A percentile compares a stretch with the other conserved stretches of the same genome.
These are phyloP conservation scores for Juncus effusus DNA, from an alignment of 176 grass and related monocot species.

Conservation along the genomic window DNA sequence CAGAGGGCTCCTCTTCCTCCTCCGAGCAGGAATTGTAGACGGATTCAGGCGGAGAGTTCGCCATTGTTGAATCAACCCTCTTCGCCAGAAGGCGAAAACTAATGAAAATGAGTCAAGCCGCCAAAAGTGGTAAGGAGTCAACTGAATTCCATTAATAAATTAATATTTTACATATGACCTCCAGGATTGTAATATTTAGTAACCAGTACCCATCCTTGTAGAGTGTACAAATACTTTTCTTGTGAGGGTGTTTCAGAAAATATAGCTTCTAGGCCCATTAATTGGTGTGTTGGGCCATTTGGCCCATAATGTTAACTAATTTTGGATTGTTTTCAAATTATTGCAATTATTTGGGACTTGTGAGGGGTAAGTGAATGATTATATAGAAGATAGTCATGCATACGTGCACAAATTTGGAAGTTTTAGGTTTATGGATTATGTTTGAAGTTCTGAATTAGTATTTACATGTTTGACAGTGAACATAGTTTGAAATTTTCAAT, in stretches of 20 bases:
- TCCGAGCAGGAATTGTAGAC: not conserved
- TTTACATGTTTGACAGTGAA: conserved; percentile 5
- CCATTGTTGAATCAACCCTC: not conserved
- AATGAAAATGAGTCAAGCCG: no score
- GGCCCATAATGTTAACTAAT: no score
- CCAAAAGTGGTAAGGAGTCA: no score
- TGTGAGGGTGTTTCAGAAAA: no score
- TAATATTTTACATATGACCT: no score
- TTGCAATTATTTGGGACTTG: not conserved
- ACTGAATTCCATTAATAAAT: no score
- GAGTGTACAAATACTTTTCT: no score
- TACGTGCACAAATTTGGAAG: conserved; percentile 16
- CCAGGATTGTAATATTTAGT: no score
- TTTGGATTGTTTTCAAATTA: no score
- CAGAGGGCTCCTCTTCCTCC: not conserved
- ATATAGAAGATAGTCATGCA: not conserved
- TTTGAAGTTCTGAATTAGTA: conserved; percentile 2
- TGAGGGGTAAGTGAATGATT: not conserved
- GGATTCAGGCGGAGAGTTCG: conserved; percentile 1
- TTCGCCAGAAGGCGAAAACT: not conserved
- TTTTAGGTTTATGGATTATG: not conserved
- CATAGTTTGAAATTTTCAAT: not conserved
- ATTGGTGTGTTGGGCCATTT: no score
- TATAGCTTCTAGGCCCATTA: no score
- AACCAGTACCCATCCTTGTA: no score